A percentile compares a stretch with the other conserved stretches of the same genome.
Conservation (phyloP, 768 basidiomycete genomes). For the Agaricus sinodeliciosus region DNA sequence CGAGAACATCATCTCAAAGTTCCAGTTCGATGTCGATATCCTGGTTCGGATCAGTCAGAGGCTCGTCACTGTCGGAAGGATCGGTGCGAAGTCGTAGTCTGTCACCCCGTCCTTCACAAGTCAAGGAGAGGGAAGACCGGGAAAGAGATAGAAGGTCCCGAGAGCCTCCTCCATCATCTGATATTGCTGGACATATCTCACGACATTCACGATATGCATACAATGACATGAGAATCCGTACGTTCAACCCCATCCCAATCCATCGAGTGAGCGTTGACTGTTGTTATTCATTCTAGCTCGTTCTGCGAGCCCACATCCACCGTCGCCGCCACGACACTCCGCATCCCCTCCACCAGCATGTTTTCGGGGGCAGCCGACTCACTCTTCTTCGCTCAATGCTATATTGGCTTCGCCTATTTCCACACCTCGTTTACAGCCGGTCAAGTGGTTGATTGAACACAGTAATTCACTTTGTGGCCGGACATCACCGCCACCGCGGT, state of each 20-base stretch:
- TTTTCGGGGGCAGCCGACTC: background rate
- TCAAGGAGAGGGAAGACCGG: conserved; percentile 27
- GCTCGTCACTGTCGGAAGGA: conserved; percentile 19
- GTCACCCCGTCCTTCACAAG: conserved; percentile 36
- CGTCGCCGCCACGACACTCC: background rate
- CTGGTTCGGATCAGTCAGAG: too few species aligned
- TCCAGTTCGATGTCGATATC: too few species aligned
- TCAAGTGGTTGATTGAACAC: conserved; percentile 1
- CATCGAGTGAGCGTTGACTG: background rate
- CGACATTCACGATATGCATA: conserved; percentile 56
- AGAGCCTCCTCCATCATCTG: conserved; percentile 14
- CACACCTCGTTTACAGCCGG: conserved; percentile 9
- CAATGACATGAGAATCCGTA: conserved; percentile 40
- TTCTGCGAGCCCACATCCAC: conserved; percentile 3
- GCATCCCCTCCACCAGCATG: conserved; percentile 17
- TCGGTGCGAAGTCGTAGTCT: conserved; percentile 33
- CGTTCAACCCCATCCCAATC: conserved; percentile 12
- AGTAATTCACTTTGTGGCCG: background rate
- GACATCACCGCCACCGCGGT: background rate
- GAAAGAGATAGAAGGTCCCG: conserved; percentile 18
- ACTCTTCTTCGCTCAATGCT: conserved; percentile 10
- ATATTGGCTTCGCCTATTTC: conserved; percentile 10
- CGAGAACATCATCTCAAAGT: conserved; percentile 22
- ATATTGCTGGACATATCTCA: conserved; percentile 28
- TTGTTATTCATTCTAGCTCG: background rate